Evolutionary conservation across 164 flowering plant species (phyloP), one percentile per base, ranked within the genome.

Genomic region (Piper longum): DNA sequence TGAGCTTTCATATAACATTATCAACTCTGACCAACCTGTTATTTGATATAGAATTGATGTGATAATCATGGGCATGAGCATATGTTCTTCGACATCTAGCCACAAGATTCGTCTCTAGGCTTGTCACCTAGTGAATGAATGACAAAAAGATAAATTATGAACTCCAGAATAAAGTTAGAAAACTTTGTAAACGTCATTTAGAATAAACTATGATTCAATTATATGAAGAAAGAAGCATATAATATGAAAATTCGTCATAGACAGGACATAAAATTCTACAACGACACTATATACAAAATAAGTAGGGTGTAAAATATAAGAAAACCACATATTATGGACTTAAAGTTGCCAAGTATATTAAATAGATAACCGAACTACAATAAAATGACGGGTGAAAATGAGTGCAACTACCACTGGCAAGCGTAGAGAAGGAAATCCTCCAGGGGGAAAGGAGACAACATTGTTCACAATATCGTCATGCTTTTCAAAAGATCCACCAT

Each of bases 1-100:
- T 26, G 36, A 26, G 36, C 36, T 26, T 26, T 26, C 36, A 26
- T 26, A 26, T 26, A 26, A 26, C 36, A 26, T 26, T 26, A 26
- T 26, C 52, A 9, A 48, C 14, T 48, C 14, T 48, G 52, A 18
- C 41, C 2, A 12, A 89, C 99, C 99, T 95, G 84, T 91, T 95
- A 78, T 80, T 91, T 70, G 99, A 95, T 62, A 95, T 95, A 39
- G 99, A 95, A 69, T 95, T 95, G 71, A 95, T 95, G 74, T 95
- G 99, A 70, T 95, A 95, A 79, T 95, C 99, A 80, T 95, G 99
- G 42, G 99, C 99, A 84, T 95, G 97, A 56, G 99, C 97, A 80
- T 95, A 95, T 40, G 88, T 86, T 72, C 99, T 86, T 68, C 97
- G 86, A 74, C 99, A 93, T 79, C 97, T 83, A 43, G 99, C 83